Evolutionary conservation across 352 stramenopile species (phyloP).

Genomic region (Phytophthora citrophthora): DNA sequence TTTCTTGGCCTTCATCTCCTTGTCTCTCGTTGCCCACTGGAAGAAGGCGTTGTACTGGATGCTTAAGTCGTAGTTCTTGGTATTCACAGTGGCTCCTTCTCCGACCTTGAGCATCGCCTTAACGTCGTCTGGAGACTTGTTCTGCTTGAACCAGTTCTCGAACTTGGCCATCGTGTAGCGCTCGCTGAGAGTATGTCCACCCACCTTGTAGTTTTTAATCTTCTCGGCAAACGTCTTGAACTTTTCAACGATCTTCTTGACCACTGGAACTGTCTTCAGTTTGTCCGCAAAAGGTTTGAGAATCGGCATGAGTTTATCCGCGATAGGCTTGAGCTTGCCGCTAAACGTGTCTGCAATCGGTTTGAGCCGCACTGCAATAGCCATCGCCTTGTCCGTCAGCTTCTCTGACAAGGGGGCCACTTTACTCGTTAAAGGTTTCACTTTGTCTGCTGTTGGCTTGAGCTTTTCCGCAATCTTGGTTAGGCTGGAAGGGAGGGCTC

Average conservation of each 20-base stretch:
- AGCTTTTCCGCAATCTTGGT: constrained; percentile 20
- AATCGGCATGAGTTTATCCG: constrained; percentile 22
- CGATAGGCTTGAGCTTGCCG: constrained; percentile 28
- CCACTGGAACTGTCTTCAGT: constrained; percentile 12
- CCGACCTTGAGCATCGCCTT: constrained; percentile 24
- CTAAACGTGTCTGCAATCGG: constrained; percentile 15
- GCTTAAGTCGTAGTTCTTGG: constrained; percentile 25
- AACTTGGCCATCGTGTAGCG: constrained; percentile 30
- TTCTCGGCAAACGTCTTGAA: constrained; percentile 18
- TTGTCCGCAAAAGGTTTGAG: constrained; percentile 19
- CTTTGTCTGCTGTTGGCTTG: constrained; percentile 10
- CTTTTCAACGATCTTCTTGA: constrained; percentile 8
- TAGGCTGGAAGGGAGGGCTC: constrained; percentile 4
- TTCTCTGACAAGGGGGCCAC: constrained; percentile 12
- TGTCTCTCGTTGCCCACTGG: constrained; percentile 9
- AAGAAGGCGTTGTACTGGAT: constrained; percentile 24
- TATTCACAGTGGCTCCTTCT: constrained; percentile 11
- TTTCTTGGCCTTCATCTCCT: constrained; percentile 11
- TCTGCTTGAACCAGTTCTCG: constrained; percentile 27
- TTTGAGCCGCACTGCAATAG: constrained; percentile 18
- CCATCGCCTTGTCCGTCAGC: constrained; percentile 19
- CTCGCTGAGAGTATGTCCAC: constrained; percentile 9
- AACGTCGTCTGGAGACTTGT: constrained; percentile 22
- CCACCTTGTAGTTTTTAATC: constrained; percentile 24
- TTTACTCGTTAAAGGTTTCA: constrained; percentile 10